These are phyloP conservation scores for Prunus yedoensis DNA, from an alignment of 331 rosid genomes.

Conservation along the genomic window DNA sequence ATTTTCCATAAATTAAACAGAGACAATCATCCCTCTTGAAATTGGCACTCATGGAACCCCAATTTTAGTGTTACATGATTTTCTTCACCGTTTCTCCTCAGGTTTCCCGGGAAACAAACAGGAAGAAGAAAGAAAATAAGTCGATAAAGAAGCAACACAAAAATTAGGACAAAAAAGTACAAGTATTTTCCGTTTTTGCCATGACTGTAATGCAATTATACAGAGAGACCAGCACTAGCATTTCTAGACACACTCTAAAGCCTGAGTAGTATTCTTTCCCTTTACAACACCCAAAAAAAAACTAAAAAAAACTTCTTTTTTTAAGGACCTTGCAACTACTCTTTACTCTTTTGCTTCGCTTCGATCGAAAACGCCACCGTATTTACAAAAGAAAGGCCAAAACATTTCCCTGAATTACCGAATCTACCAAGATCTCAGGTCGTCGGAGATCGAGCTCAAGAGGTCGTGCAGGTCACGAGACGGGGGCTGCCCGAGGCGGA, in stretches of 20 bases:
- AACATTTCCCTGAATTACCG: constrained; percentile 36
- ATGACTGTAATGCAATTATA: constrained; percentile 26
- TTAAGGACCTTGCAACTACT: too few species aligned
- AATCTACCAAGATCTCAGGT: constrained; percentile 16
- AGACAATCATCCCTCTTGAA: background rate
- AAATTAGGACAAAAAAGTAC: constrained; percentile 7
- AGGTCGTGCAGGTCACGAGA: constrained; percentile 53
- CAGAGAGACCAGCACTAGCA: constrained; percentile 19
- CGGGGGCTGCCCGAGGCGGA: constrained; percentile 52
- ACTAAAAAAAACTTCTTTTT: background rate
- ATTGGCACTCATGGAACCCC: background rate
- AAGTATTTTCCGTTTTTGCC: constrained; percentile 14
- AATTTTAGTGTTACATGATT: background rate
- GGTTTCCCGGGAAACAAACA: constrained; percentile 21
- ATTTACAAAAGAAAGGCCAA: constrained; percentile 44
- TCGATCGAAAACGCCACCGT: constrained; percentile 32
- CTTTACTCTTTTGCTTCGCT: background rate
- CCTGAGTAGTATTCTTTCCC: background rate
- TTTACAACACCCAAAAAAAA: constrained; percentile 40
- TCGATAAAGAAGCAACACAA: background rate
- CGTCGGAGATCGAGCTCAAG: constrained; percentile 43
- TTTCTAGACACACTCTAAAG: background rate
- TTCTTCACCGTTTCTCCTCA: background rate
- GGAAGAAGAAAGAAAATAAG: background rate
- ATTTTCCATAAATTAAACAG: background rate